Percentiles rank a stretch among this genome's conserved stretches.
Conservation (phyloP, 108 stramenopile genomes). For the Nitzschia sp. region DNA sequence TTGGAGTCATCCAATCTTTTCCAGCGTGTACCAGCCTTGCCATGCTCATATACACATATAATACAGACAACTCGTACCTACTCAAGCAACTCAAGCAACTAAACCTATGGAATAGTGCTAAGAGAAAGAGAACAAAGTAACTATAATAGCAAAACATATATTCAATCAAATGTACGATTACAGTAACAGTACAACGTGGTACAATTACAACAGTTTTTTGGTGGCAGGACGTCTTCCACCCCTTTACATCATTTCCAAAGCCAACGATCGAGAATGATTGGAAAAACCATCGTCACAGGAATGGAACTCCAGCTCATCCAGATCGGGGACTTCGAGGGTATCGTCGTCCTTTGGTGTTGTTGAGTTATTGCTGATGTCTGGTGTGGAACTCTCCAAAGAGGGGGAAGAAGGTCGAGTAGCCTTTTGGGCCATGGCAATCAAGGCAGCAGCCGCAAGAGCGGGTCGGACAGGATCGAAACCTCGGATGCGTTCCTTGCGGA, state of each 20-base stretch:
- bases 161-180: not conserved
- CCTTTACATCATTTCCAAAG: not conserved
- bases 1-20: too few species aligned
- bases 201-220: too few species aligned
- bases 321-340: conserved; percentile 4
- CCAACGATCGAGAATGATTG: not conserved
- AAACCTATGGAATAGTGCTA: too few species aligned
- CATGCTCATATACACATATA: too few species aligned
- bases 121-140: not conserved
- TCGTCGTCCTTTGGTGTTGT: not conserved
- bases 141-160: not conserved
- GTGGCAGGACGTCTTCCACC: not conserved
- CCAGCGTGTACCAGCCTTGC: too few species aligned
- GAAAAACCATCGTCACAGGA: conserved; percentile 12
- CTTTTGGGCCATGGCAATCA: conserved; percentile 1
- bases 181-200: too few species aligned
- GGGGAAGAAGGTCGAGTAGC: not conserved
- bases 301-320: conserved; percentile 17
- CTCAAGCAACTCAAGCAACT: not conserved
- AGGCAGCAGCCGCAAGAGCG: not conserved
- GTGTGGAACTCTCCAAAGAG: not conserved
- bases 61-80: too few species aligned
- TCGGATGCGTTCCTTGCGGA: conserved; percentile 22
- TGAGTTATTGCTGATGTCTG: not conserved
- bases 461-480: conserved; percentile 6